phyloP scores from a whole-genome alignment of 768 basidiomycete species.

The Saitozyma podzolica region DNA sequence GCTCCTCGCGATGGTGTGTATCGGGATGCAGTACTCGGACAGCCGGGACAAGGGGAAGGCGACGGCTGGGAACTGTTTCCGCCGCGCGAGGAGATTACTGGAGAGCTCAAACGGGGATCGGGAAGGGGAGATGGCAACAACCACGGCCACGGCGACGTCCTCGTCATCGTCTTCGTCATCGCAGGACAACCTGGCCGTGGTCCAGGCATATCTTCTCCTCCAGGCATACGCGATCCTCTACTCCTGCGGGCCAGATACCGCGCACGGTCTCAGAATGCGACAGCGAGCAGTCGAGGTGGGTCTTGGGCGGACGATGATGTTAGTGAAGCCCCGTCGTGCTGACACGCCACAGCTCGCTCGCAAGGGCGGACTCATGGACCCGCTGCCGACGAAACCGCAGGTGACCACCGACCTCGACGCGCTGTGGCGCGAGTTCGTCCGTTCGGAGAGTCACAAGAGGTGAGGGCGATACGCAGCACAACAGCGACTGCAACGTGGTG shows the following conservation, averaged over 20 bases:
- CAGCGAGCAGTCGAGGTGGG: constrained; percentile 29
- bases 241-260: constrained; percentile 13
- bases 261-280: constrained; percentile 25
- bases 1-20: constrained; percentile 20
- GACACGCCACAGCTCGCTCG: constrained; percentile 19
- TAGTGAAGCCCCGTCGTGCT: too few relatives aligned
- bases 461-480: too few relatives aligned
- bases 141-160: not conserved
- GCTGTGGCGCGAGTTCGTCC: constrained; percentile 31
- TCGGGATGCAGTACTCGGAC: constrained; percentile 23
- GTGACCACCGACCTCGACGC: constrained; percentile 20
- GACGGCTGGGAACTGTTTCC: constrained; percentile 17
- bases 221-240: constrained; percentile 22
- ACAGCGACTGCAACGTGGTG: too few relatives aligned
- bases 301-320: too few relatives aligned
- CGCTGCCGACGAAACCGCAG: constrained; percentile 19
- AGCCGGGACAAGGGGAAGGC: constrained; percentile 8
- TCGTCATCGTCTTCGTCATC: not conserved
- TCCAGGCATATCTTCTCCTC: constrained; percentile 32
- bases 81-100: constrained; percentile 8
- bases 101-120: not conserved
- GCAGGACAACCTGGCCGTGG: not conserved
- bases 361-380: constrained; percentile 30
- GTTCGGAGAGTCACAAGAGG: constrained; percentile 63
- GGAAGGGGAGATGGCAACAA: constrained; percentile 11